Evolutionary conservation across 2,329 filamentous ascomycete species (phyloP), one percentile per base, ranked within the genome.

Genomic region (Paramyrothecium sp.): DNA sequence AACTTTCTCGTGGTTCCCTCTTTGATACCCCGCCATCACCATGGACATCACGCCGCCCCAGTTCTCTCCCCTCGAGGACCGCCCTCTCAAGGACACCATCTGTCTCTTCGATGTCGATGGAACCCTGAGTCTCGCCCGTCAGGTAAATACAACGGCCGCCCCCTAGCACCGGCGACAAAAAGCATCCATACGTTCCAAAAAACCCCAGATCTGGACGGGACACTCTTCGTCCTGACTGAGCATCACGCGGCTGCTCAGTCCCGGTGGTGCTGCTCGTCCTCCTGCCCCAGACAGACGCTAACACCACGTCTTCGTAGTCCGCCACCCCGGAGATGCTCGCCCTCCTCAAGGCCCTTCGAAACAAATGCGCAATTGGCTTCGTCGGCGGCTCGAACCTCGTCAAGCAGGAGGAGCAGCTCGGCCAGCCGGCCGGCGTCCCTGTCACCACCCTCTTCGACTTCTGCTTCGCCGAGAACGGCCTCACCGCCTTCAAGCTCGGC

Each of bases 391-490:
- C 90, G 67, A 90, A 98, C 81, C 85, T 97, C 61, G 79, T 75
- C 73, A 98, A 99, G 81, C 95, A 98, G 78, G 92, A 98, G 77
- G 95, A 98, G 77, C 94, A 98, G 79, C 85, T 98, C 60, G 92
- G 92, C 72, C 83, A 68, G 55, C 72, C 85, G 3, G 73, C 84
- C 23, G 78, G 83, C 57, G 74, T 77, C 26, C 82, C 89, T 65
- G 94, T 98, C 60, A 92, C 88, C 54, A 81, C 86, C 60, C 87
- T 98, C 69, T 99, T 99, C 81, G 95, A 99, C 81, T 99, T 91
- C 80, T 95, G 90, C 85, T 99, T 99, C 80, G 82, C 92, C 58
- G 95, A 99, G 81, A 99, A 99, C 78, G 95, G 95, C 12, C 86
- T 99, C 65, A 96, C 90, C 2, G 95, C 94, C 48, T 96, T 84